Evolutionary conservation across 306 rosid species (phyloP).

Genomic region (Gillenia trifoliata): DNA sequence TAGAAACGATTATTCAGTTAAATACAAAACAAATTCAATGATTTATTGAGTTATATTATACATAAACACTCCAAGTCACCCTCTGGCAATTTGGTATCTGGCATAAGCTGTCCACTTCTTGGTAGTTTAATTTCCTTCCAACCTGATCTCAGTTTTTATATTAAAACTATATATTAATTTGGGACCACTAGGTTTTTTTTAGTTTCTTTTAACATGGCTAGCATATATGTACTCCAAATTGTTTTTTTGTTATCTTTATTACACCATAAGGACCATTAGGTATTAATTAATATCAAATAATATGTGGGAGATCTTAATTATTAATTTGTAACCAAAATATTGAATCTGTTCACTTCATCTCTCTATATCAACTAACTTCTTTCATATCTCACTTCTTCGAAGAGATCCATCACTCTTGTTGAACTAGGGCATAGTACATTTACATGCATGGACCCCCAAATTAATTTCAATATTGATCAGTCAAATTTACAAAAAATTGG

Average conservation of each 20-base stretch:
- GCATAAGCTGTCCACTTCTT: constrained; percentile 3
- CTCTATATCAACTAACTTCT: not conserved
- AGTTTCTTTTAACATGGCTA: not conserved
- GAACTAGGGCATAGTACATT: not conserved
- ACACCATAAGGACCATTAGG: not conserved
- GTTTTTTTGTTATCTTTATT: too few relatives aligned
- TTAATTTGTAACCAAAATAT: not conserved
- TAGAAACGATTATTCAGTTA: not conserved
- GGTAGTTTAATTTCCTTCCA: not conserved
- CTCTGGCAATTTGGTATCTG: constrained; percentile 21
- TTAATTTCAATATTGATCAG: not conserved
- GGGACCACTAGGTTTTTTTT: not conserved
- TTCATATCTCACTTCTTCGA: not conserved
- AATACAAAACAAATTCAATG: not conserved
- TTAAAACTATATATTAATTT: not conserved
- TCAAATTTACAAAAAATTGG: not conserved
- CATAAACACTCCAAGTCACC: not conserved
- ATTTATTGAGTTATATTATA: not conserved
- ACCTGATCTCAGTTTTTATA: not conserved
- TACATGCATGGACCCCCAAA: not conserved
- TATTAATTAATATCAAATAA: too few relatives aligned
- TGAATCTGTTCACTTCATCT: not conserved
- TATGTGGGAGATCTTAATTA: too few relatives aligned
- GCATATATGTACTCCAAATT: not conserved
- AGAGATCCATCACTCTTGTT: not conserved